Evolutionary conservation across 805 yeast species (phyloP), one percentile per base, ranked within the genome.

Genomic region (Saccharomycopsis fodiens): DNA sequence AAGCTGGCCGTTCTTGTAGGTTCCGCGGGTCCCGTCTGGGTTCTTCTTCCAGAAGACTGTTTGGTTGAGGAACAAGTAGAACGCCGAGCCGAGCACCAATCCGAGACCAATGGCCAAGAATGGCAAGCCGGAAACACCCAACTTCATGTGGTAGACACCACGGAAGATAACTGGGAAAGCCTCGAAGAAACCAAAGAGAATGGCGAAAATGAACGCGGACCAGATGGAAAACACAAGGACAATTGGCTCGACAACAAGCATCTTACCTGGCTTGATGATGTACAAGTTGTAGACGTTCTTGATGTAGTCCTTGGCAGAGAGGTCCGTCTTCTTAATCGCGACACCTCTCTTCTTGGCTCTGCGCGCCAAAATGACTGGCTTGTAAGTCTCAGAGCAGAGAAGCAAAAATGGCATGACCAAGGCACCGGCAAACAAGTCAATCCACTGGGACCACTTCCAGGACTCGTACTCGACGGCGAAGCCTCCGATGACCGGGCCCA

Each of bases 31-130:
- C 3, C 88, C 88, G 57, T 77, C 83, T 3, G 76, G 69, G 51
- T 81, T 73, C 57, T 68, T 73, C 39, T 75, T 76, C 68, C 73
- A 78, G 55, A 68, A 76, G 36, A 64, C 58, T 34, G 52, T 53
- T 50, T 71, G 67, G 58, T 80, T 85, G 48, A 76, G 52, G 31
- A 55, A 52, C n/a, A 76, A 54, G 60, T 73, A 82, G 29, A 73
- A 61, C 2, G 62, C 35, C 2, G 79, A 74, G 42, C 85, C 89
- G 1, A 69, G 8, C 50, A 78, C 48, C 49, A 83, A 65, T 10
- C 93, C 93, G 29, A 82, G 46, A 53, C 87, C 85, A 46, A 83
- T 82, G 36, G 84, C 85, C 25, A 83, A 61, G 60, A 83, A 83
- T 4, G 88, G 73, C 46, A 83, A 66, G 12, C 89, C 87, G 1